Conservation (phyloP, 164 flowering plant species). For the Nymphaea thermarum region DNA sequence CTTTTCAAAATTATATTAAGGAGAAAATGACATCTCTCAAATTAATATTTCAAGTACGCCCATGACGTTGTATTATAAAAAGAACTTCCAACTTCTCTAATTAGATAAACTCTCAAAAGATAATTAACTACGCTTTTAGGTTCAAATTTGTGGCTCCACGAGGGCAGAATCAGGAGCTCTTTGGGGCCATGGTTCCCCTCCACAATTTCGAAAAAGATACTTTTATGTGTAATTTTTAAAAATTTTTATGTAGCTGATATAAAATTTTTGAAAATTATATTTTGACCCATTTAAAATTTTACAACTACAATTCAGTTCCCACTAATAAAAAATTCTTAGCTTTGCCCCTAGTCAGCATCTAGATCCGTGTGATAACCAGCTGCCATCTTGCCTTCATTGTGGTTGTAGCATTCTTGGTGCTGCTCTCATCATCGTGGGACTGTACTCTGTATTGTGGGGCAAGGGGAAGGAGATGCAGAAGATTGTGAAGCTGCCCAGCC, state of each 20-base stretch:
- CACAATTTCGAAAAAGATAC: too few relatives aligned
- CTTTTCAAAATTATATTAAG: neutral
- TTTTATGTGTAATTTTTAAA: too few relatives aligned
- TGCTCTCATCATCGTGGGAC: conserved; percentile 25
- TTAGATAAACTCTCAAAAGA: too few relatives aligned
- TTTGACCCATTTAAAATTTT: too few relatives aligned
- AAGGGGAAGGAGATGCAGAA: conserved; percentile 27
- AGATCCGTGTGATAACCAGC: too few relatives aligned
- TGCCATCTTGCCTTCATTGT: neutral
- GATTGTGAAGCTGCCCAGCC: neutral
- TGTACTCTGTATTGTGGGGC: conserved; percentile 44
- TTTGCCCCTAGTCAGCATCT: neutral
- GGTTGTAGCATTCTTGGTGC: conserved; percentile 26
- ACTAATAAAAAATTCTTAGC: neutral
- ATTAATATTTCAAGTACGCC: too few relatives aligned
- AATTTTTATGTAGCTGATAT: neutral
- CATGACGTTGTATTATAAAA: too few relatives aligned
- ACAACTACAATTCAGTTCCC: neutral
- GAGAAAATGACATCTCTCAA: neutral
- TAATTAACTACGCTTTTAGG: too few relatives aligned
- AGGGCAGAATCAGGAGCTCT: too few relatives aligned
- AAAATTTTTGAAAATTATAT: neutral
- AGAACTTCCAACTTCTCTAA: too few relatives aligned
- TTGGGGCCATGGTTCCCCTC: too few relatives aligned
- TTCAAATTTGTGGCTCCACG: too few relatives aligned